Evolutionary conservation across 2,329 filamentous ascomycete genomes (phyloP), one percentile per base, ranked within the genome.

Genomic region (Chaetomium olivaceum): DNA sequence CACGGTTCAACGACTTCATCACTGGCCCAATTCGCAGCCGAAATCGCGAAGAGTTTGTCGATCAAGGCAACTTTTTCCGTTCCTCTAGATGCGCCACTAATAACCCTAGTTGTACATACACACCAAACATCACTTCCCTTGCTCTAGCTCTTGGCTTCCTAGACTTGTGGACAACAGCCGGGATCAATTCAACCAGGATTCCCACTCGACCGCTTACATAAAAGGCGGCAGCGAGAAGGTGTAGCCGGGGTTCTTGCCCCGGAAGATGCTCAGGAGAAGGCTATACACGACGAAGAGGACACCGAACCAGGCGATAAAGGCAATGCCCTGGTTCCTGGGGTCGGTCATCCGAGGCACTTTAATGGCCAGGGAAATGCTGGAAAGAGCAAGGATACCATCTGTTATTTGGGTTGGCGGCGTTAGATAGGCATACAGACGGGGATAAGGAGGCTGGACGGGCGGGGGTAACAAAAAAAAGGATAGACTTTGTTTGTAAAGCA

Each of bases 151-250:
- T n/a, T 25, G 16, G 31, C 29, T 55, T 29, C 46, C 31, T 36
- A 31, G n/a, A 31, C 51, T 29, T 48, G 19, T 52, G 19, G 11
- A 31, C 16, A 52, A 21, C 25, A 39, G 31, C 50, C 14, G 29
- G 23, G 12, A 58, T 11, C 7, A 27, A n/a, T 21, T 36, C 25
- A 16, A 25, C 39, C 56, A 58, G 21, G 39, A 46, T 36, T 43
- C 29, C 23, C 29, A 16, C 29, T 2, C 2, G 19, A 1, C 31
- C 31, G n/a, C 27, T 77, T 78, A 88, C 80, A 88, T 83, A 78
- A 99, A 98, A 12, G 95, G 95, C 63, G 95, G 95, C 68, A 99
- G 84, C 75, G 89, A 93, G 80, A 98, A 97, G 19, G 93, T 93
- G 79, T 99, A 99, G 27, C 92, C 92, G 39, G 89, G 88, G 76